Evolutionary conservation across 768 basidiomycete species (phyloP).

Genomic region (Suillus fuscotomentosus): DNA sequence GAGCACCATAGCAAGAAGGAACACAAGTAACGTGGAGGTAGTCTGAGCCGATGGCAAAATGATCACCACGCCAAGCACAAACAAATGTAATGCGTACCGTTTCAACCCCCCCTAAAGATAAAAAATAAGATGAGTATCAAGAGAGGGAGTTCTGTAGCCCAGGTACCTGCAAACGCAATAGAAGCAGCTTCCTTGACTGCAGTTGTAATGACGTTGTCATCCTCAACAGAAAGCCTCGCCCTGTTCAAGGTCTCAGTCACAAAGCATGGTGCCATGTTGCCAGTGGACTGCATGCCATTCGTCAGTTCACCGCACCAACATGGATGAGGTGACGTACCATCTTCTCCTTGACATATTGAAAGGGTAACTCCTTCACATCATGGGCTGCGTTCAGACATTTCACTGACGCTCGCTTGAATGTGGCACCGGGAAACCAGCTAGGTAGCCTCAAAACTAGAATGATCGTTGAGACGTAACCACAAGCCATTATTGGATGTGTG

Average conservation of each 20-base stretch:
- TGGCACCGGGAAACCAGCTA: slow-evolving; percentile 21
- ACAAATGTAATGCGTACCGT: not conserved
- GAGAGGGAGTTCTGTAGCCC: not conserved
- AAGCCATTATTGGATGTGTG: not conserved
- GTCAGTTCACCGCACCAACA: not conserved
- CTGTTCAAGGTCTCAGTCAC: not conserved
- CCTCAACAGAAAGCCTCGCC: not conserved
- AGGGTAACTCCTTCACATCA: not conserved
- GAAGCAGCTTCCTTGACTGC: not conserved
- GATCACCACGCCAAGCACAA: not conserved
- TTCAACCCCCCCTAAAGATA: not conserved
- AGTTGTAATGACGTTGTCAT: not conserved
- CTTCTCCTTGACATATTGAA: not conserved
- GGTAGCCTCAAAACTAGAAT: slow-evolving; percentile 22
- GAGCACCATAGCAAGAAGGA: not conserved
- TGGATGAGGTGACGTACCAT: not conserved
- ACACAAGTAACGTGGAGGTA: not conserved
- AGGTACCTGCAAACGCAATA: not conserved
- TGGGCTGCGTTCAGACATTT: not conserved
- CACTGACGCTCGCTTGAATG: not conserved
- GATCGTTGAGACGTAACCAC: not conserved
- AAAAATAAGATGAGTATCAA: not conserved
- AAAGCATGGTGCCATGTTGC: not conserved
- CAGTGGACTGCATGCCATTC: not conserved
- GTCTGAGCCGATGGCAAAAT: not conserved